Percentiles rank a stretch among this genome's conserved stretches.
Evolutionary conservation across 495 filamentous ascomycete species (phyloP).

Genomic region (Xeromyces bisporus): DNA sequence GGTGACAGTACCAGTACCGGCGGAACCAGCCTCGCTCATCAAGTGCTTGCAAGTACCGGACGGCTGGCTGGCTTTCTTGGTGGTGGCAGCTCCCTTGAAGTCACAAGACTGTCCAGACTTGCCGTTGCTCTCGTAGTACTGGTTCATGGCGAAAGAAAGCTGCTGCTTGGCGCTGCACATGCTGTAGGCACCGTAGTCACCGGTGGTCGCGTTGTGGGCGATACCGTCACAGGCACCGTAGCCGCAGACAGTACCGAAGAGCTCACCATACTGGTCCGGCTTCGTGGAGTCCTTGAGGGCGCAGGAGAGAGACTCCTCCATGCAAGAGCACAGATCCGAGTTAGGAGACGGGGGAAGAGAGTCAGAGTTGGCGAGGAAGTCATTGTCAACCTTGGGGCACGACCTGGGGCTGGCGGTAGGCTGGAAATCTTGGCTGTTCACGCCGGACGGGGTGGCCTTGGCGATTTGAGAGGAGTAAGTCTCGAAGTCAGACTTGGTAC

Average conservation of each 20-base stretch:
- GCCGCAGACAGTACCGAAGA: constrained; percentile 66
- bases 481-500: constrained; percentile 50
- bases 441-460: constrained; percentile 43
- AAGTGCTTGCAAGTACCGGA: constrained; percentile 36
- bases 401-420: constrained; percentile 51
- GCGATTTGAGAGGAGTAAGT: constrained; percentile 53
- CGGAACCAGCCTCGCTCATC: constrained; percentile 39
- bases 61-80: constrained; percentile 26
- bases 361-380: constrained; percentile 49
- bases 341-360: constrained; percentile 71
- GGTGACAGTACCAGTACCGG: constrained; percentile 46
- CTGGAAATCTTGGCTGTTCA: constrained; percentile 43
- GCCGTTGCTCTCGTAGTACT: constrained; percentile 46
- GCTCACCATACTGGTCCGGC: constrained; percentile 36
- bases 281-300: constrained; percentile 33
- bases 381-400: constrained; percentile 46
- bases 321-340: constrained; percentile 61
- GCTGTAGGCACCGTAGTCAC: constrained; percentile 68
- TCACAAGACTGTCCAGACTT: constrained; percentile 46
- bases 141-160: constrained; percentile 63
- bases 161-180: constrained; percentile 66
- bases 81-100: constrained; percentile 52
- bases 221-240: constrained; percentile 54
- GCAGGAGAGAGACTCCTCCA: constrained; percentile 54
- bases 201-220: constrained; percentile 46